phyloP scores from a whole-genome alignment of 805 yeast genomes.

The Scheffersomyces amazonensis region DNA sequence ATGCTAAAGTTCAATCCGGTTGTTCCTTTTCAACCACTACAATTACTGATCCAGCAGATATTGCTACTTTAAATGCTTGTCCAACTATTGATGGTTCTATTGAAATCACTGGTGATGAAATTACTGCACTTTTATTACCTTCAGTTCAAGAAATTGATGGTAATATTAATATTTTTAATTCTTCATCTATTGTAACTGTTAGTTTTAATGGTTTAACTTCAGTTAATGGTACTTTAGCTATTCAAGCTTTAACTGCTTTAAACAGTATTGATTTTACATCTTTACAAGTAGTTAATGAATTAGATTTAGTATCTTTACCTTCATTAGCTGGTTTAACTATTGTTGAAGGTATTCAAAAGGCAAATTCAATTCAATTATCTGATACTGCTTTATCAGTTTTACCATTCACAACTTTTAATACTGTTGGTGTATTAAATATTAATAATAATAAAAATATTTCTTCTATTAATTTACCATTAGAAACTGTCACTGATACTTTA shows the following conservation, averaged over 20 bases:
- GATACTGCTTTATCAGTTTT: constrained; percentile 41
- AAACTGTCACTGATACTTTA: constrained; percentile 31
- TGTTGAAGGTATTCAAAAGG: constrained; percentile 33
- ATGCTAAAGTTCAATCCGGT: constrained; percentile 4
- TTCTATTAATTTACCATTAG: constrained; percentile 29
- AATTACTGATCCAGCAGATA: constrained; percentile 36
- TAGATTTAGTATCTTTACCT: constrained; percentile 39
- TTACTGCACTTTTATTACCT: constrained; percentile 27
- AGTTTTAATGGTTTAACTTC: constrained; percentile 25
- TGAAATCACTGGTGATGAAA: constrained; percentile 32
- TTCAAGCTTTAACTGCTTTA: constrained; percentile 39
- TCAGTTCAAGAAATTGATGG: constrained; percentile 26
- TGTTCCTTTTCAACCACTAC: constrained; percentile 39
- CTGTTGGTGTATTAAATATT: constrained; percentile 33
- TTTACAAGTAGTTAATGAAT: constrained; percentile 25
- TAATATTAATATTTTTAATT: constrained; percentile 33
- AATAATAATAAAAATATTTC: constrained; percentile 45
- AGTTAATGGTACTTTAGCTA: constrained; percentile 33
- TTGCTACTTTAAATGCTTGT: constrained; percentile 32
- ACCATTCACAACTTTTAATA: constrained; percentile 28
- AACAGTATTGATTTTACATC: constrained; percentile 31
- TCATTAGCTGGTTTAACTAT: constrained; percentile 36
- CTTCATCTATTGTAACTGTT: constrained; percentile 34
- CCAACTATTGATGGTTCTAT: constrained; percentile 41
- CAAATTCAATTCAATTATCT: constrained; percentile 30